These are phyloP conservation scores for Paspalum vaginatum DNA, from an alignment of 176 grass and related monocot genomes.

Conservation along the genomic window DNA sequence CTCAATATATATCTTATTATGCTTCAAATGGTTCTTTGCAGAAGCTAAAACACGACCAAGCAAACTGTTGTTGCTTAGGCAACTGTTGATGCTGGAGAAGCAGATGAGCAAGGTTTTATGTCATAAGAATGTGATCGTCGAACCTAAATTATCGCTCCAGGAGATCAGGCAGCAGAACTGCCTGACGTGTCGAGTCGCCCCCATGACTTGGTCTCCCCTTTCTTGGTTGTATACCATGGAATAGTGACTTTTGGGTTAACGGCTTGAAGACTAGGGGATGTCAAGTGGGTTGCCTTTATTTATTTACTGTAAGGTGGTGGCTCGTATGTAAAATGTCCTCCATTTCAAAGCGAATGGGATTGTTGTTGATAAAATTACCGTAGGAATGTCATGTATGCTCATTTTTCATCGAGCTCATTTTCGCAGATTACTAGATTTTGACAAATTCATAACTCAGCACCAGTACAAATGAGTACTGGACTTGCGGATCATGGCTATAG, in stretches of 20 bases:
- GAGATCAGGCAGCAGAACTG: constrained; percentile 27
- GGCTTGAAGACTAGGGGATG: constrained; percentile 30
- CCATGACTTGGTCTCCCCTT: constrained; percentile 4
- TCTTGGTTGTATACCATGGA: constrained; percentile 26
- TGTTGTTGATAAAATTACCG: constrained; percentile 20
- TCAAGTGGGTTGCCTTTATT: constrained; percentile 37
- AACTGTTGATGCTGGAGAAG: constrained; percentile 42
- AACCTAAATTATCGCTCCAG: constrained; percentile 36
- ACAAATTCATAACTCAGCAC: neutral
- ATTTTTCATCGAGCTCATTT: constrained; percentile 14
- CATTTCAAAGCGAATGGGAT: constrained; percentile 37
- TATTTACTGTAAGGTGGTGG: constrained; percentile 6
- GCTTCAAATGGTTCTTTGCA: constrained; percentile 44
- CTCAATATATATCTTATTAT: neutral
- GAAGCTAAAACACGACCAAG: constrained; percentile 75
- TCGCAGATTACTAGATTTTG: neutral
- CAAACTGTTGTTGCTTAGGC: constrained; percentile 65
- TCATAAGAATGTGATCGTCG: constrained; percentile 2
- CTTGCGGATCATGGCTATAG: neutral
- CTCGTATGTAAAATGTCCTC: constrained; percentile 33
- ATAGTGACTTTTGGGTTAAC: neutral
- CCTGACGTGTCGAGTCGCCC: neutral
- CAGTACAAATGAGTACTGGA: neutral
- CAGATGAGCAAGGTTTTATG: constrained; percentile 12
- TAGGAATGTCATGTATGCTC: constrained; percentile 9